A percentile compares a stretch with the other conserved stretches of the same genome.
These are phyloP conservation scores for Colletotrichum lini DNA, from an alignment of 2,329 filamentous ascomycete species.

Conservation along the genomic window DNA sequence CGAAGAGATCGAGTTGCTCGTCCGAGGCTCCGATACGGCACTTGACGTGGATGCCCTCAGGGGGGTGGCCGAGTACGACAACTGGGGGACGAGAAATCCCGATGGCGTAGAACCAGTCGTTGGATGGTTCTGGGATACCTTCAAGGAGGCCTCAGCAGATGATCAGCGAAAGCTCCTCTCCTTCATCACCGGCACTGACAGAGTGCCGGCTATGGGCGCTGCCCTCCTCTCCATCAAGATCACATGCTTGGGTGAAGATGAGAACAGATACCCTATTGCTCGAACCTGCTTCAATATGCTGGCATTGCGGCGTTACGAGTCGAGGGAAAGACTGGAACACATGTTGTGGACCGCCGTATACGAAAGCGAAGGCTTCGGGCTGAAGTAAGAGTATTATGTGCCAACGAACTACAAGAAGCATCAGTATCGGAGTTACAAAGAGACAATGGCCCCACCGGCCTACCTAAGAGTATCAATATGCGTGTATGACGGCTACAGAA, in stretches of 20 bases:
- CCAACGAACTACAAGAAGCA: constrained; percentile 26
- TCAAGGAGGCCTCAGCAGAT: constrained; percentile 73
- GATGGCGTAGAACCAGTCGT: constrained; percentile 76
- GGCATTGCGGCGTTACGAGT: constrained; percentile 80
- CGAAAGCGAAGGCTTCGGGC: constrained; percentile 92
- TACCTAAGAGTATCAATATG: constrained; percentile 16
- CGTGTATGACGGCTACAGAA: constrained; percentile 8
- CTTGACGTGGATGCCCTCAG: constrained; percentile 83
- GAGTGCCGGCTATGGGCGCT: constrained; percentile 90
- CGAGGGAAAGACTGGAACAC: constrained; percentile 75
- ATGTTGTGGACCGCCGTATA: constrained; percentile 89
- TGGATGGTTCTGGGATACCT: constrained; percentile 91
- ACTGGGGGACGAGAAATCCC: constrained; percentile 75
- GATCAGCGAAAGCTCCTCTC: constrained; percentile 85
- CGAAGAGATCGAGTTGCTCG: constrained; percentile 90
- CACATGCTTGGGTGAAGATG: constrained; percentile 81
- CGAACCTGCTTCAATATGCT: constrained; percentile 93
- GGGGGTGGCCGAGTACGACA: constrained; percentile 85
- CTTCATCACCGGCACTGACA: constrained; percentile 92
- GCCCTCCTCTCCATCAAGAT: constrained; percentile 84
- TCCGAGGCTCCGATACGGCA: constrained; percentile 87
- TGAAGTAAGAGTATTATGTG: constrained; percentile 71
- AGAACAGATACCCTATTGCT: constrained; percentile 83
- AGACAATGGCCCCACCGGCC: constrained; percentile 8
- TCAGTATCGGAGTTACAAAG: constrained; percentile 33